Conservation (phyloP, 768 basidiomycete genomes). For the Gymnopilus dilepis region DNA sequence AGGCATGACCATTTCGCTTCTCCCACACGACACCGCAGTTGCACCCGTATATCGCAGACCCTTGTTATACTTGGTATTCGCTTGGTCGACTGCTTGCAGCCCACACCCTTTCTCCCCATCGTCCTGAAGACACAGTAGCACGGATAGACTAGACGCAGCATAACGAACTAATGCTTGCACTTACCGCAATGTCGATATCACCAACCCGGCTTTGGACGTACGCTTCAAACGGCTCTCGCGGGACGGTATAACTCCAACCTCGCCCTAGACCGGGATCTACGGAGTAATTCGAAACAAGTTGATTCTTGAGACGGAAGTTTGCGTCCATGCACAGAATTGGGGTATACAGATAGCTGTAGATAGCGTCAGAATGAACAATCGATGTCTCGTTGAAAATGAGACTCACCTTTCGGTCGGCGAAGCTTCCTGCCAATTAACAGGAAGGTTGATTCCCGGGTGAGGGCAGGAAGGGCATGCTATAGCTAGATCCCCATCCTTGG, state of each 20-base stretch:
- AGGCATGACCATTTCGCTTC: conserved; percentile 29
- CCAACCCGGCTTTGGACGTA: conserved; percentile 7
- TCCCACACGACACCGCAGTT: conserved; percentile 24
- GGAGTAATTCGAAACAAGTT: conserved; percentile 18
- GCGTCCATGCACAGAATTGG: conserved; percentile 14
- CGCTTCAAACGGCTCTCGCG: conserved; percentile 7
- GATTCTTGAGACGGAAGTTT: conserved; percentile 17
- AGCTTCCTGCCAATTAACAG: too few species aligned
- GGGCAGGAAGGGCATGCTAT: too few species aligned
- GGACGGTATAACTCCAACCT: conserved; percentile 16
- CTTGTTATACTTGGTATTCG: conserved; percentile 24
- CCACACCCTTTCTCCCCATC: conserved; percentile 21
- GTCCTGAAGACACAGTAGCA: conserved; percentile 20
- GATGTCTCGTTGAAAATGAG: too few species aligned
- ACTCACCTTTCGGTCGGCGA: too few species aligned
- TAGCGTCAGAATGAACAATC: not conserved
- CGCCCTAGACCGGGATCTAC: conserved; percentile 17
- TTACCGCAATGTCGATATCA: conserved; percentile 14
- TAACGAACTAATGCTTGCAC: not conserved
- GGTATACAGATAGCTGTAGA: conserved; percentile 1
- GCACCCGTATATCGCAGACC: conserved; percentile 31
- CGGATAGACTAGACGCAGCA: not conserved
- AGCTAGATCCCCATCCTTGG: too few species aligned
- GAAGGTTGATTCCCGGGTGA: too few species aligned
- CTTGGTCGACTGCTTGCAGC: conserved; percentile 27